Evolutionary conservation across 768 basidiomycete species (phyloP), one percentile per base, ranked within the genome.

Genomic region (Suillus plorans): DNA sequence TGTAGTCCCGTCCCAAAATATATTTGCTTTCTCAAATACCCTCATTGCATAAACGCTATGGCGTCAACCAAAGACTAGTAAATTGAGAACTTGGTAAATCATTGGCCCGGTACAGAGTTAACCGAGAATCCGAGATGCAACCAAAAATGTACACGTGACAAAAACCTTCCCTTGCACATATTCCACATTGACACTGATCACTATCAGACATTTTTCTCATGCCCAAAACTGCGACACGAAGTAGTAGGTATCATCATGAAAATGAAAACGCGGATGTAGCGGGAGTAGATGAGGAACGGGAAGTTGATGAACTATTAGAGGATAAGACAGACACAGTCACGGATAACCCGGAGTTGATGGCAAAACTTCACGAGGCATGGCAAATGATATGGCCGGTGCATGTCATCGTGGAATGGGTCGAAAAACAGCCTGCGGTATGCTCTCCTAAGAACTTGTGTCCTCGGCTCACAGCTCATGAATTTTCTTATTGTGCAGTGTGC

Each of bases 251-350:
- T n/a, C n/a, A 55, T 3, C 20, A n/a, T 36, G 53, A 55, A n/a
- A 55, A 13, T 6, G 53, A 55, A n/a, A 55, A 13, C 13, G 36
- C n/a, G 53, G 53, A 55, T 37, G 20, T 55, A n/a, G 13, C 20
- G 12, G 53, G 53, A 55, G 53, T 55, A 34, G 53, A 55, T 8
- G 60, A 64, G 53, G 64, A 64, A 52, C 64, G 45, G 31, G 64
- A 64, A 44, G 64, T 62, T 14, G 64, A 64, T 16, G 36, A 62
- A 12, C 49, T 64, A 22, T 60, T 64, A 28, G 47, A 64, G 22
- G 64, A 62, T 25, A 34, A 20, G 20, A 12, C 47, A 12, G 34
- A 44, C 0, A 6, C 31, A 36, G 12, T 49, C 16, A 25, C 20
- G 3, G 45, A 47, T n/a, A 47, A 64, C 34, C 7, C 60, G 2